These are phyloP conservation scores for Penicillium griseofulvum DNA, from an alignment of 2,329 filamentous ascomycete genomes.

Conservation along the genomic window DNA sequence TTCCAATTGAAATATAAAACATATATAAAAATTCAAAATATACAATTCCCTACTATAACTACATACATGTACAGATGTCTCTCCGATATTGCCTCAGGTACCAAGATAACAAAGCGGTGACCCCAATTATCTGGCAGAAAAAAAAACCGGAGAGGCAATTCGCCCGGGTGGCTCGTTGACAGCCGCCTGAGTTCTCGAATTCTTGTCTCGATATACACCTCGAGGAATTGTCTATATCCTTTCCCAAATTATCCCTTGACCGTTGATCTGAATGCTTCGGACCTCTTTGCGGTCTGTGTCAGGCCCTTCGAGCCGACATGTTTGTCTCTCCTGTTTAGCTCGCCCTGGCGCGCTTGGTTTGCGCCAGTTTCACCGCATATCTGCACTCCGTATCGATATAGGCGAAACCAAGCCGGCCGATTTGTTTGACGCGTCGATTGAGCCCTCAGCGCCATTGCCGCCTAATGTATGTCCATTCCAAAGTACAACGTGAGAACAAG, in stretches of 20 bases:
- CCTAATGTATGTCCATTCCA: background rate
- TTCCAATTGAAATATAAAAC: too few species aligned
- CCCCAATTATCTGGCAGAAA: slow-evolving; percentile 12
- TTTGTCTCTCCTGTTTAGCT: slow-evolving; percentile 37
- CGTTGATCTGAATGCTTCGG: slow-evolving; percentile 37
- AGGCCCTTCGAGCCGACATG: slow-evolving; percentile 35
- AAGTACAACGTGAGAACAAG: background rate
- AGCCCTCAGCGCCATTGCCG: background rate
- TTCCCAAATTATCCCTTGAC: background rate
- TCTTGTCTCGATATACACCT: background rate
- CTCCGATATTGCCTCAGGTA: background rate
- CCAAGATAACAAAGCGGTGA: slow-evolving; percentile 13
- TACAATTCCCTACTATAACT: background rate
- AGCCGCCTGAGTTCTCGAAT: background rate
- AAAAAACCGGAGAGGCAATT: slow-evolving; percentile 11
- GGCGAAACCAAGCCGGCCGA: background rate
- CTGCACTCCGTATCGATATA: slow-evolving; percentile 15
- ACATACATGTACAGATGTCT: background rate
- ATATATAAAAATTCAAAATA: background rate
- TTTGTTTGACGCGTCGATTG: background rate
- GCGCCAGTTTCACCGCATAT: slow-evolving; percentile 28
- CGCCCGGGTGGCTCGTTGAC: background rate
- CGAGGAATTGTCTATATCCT: background rate
- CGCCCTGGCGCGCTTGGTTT: slow-evolving; percentile 20
- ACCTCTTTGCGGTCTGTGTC: slow-evolving; percentile 36